phyloP scores from a whole-genome alignment of 768 basidiomycete species.

The Dendrothele bispora region DNA sequence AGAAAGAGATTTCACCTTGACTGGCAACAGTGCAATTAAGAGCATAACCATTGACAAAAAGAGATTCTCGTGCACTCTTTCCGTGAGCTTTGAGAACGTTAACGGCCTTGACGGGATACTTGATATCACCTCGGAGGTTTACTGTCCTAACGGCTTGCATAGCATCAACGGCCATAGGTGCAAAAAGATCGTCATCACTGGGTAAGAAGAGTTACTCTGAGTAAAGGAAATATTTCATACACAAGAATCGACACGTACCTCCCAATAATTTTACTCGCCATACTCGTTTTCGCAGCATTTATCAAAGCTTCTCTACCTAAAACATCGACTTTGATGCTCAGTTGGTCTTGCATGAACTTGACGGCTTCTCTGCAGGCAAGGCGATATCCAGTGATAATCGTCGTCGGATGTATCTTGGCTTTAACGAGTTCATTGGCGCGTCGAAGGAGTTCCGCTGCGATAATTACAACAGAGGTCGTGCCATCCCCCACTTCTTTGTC shows the following conservation, averaged over 20 bases:
- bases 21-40: conserved; percentile 98
- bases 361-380: conserved; percentile 97
- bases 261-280: conserved; percentile 98
- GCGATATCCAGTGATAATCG: conserved; percentile 98
- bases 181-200: conserved; percentile 97
- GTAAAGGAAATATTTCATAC: neutral
- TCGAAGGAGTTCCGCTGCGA: conserved; percentile 95
- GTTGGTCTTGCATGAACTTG: conserved; percentile 96
- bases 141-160: conserved; percentile 97
- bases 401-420: conserved; percentile 97
- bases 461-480: conserved; percentile 96
- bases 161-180: conserved; percentile 98
- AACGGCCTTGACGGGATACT: conserved; percentile 99
- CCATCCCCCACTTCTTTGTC: conserved; percentile 99
- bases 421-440: conserved; percentile 98
- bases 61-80: conserved; percentile 89
- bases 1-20: conserved; percentile 68
- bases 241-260: conserved; percentile 58
- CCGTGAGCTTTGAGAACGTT: conserved; percentile 98
- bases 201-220: neutral
- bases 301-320: conserved; percentile 91
- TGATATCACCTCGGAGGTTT: conserved; percentile 92
- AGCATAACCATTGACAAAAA: conserved; percentile 95
- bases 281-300: conserved; percentile 97
- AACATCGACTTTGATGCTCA: conserved; percentile 90